phyloP scores from a whole-genome alignment of 257 asterid genomes.

The Solanum gracilifrons region DNA sequence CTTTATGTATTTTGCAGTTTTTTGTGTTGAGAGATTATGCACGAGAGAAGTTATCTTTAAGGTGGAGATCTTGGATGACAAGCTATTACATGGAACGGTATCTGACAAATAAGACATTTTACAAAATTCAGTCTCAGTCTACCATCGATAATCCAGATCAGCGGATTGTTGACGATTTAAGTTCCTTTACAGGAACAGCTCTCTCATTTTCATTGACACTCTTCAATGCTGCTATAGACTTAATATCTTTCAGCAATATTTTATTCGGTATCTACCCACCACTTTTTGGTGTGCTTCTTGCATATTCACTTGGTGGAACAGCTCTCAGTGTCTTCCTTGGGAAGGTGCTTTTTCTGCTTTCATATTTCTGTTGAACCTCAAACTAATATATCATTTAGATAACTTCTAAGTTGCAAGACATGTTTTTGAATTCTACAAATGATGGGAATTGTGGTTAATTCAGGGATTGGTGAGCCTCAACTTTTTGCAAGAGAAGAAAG shows the following conservation, averaged over 20 bases:
- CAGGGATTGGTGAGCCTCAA: conserved; percentile 74
- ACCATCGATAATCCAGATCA: conserved; percentile 91
- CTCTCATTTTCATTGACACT: conserved; percentile 73
- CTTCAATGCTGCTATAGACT: conserved; percentile 80
- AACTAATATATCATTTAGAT: not conserved
- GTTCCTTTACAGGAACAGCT: conserved; percentile 87
- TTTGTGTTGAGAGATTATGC: conserved; percentile 92
- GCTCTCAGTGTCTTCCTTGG: conserved; percentile 80
- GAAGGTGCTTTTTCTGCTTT: conserved; percentile 38
- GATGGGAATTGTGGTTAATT: conserved; percentile 5
- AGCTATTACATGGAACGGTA: conserved; percentile 79
- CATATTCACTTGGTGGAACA: conserved; percentile 82
- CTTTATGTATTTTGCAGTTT: conserved; percentile 33
- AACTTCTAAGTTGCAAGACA: not conserved
- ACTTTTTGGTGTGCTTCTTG: conserved; percentile 68
- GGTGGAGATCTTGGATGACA: conserved; percentile 99
- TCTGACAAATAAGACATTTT: conserved; percentile 64
- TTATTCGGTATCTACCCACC: conserved; percentile 88
- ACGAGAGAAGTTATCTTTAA: conserved; percentile 73
- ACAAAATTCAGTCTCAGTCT: conserved; percentile 80
- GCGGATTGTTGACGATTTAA: conserved; percentile 86
- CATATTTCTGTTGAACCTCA: not conserved
- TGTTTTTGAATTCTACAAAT: not conserved
- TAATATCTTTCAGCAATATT: conserved; percentile 88
- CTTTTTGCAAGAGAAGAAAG: conserved; percentile 92